A percentile compares a stretch with the other conserved stretches of the same genome.
Evolutionary conservation across 192 early-diverging fungal species (phyloP).

Genomic region (Coemansia sp.): DNA sequence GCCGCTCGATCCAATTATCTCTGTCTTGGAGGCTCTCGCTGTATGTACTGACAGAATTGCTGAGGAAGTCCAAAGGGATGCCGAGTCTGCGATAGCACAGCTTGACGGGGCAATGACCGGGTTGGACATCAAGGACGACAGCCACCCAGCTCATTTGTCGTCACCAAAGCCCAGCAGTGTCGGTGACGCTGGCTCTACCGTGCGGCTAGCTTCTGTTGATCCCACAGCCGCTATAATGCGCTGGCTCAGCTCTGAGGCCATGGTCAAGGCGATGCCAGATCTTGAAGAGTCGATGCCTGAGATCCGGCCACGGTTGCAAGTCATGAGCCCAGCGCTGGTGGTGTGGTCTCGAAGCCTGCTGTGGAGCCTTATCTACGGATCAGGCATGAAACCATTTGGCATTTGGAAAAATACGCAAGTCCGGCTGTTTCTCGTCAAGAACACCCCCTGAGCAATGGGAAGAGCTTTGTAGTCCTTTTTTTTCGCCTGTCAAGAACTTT

Average conservation of each 20-base stretch:
- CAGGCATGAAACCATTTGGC: conserved; percentile 59
- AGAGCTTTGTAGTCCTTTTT: neutral
- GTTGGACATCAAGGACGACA: conserved; percentile 8
- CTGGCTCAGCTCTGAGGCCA: conserved; percentile 43
- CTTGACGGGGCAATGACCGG: neutral
- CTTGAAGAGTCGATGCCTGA: conserved; percentile 55
- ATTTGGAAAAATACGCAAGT: conserved; percentile 69
- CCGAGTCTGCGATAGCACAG: conserved; percentile 23
- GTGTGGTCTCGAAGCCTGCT: conserved; percentile 73
- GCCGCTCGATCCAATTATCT: conserved; percentile 69
- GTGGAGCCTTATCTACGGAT: conserved; percentile 71
- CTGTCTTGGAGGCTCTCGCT: conserved; percentile 65
- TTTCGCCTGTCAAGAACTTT: conserved; percentile 10
- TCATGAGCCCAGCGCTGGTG: conserved; percentile 61
- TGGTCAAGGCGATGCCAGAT: conserved; percentile 36
- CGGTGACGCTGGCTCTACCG: conserved; percentile 21
- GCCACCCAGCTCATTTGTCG: conserved; percentile 3
- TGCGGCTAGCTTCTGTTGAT: conserved; percentile 38
- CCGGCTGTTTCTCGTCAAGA: conserved; percentile 59
- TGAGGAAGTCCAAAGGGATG: conserved; percentile 65
- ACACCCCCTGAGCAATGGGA: neutral
- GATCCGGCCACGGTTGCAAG: conserved; percentile 61
- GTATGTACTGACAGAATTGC: conserved; percentile 67
- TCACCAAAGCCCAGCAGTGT: neutral
- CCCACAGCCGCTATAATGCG: conserved; percentile 55